Base-by-base conservation (phyloP, 2,329 filamentous ascomycete genomes). In the Monosporascus sp. region DNA sequence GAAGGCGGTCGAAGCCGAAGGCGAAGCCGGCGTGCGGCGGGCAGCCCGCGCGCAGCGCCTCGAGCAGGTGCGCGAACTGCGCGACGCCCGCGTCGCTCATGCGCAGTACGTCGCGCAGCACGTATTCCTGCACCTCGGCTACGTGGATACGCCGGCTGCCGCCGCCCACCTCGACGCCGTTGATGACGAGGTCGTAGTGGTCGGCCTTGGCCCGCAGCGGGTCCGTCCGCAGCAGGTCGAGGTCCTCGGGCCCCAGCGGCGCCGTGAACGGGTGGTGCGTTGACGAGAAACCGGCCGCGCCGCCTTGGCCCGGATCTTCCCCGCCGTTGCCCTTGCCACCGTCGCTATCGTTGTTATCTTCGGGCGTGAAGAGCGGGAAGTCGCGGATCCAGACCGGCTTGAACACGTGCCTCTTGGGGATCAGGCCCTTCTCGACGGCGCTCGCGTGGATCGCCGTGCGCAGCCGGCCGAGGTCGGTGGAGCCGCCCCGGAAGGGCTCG, bases 201-300 rank as follows among this genome's bases (percentile, higher is more conserved):
- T 96, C 93, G 3, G 88, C 95, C 61, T 80, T 82, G 1, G 84
- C 91, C 47, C 78, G 72, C 1, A 91, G 77, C 0, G 94, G 93
- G 41, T 91, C 78, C 0, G 78, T 85, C 38, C 85, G 76, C 1
- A 97, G 81, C 1, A 90, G 72, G 40, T 91, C 86, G 17, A 96
- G 80, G 66, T 97, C 92, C 5, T 76, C 74, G 0, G 79, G 70
- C 0, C 83, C 83, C 37, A 89, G 83, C 0, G 94, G 94, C 0
- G 94, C 89, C 0, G 94, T 99, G 72, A 99, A 99, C 0, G 94
- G 94, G 68, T 99, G 94, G 66, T 99, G 94, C 0, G 92, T 96
- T 1, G 93, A 86, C 9, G 87, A 84, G 63, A 97, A 85, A 5
- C 92, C 91, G 0, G 91, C 84, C 1, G 77, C 70, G 19, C 91